Base-by-base conservation (phyloP, 148 eudicot species). In the Rhododendron vialii region DNA sequence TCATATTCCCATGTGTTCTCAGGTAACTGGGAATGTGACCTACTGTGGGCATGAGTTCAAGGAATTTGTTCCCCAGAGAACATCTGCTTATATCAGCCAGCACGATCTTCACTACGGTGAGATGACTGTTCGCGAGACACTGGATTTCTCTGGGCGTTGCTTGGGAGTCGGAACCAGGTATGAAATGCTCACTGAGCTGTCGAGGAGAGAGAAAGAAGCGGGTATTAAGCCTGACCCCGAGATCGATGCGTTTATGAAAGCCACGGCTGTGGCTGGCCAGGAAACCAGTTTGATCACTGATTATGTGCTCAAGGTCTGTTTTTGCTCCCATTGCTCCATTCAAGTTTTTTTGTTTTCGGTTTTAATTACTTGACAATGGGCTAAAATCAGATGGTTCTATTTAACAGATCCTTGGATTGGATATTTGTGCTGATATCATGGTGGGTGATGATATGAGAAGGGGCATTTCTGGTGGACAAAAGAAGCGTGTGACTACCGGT, bases 21-120 rank as follows among this genome's bases (percentile, higher is more conserved):
- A 89, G 91, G 86, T 82, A 65, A 67, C 89, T 67, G 91, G 91
- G 47, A 86, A 86, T 26, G 76, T 90, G 43, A 86, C 90, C 57
- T 90, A 90, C 33, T 88, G 89, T 59, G 91, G 89, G 4, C 91
- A 90, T 53, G 87, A 88, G 50, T 82, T 90, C 13, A 78, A 71
- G 9, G 91, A 90, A 84, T 90, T 90, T 71, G 81, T 90, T 75
- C 90, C 91, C 36, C 91, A 90, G 74, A 86, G 91, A 35, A 90
- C 89, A 5, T 57, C 85, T 75, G 88, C 91, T 81, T 90, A 90
- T 55, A 90, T 90, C 26, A 90, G 91, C 59, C 91, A 86, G 63
- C 86, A 90, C 36, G 89, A 90, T 84, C 90, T 90, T 67, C 91
- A 90, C 84, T 61, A 81, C 14, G 90, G 90, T 4, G 91, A 90